A percentile compares a stretch with the other conserved stretches of the same genome.
These are phyloP conservation scores for Penicillium sp. DNA, from an alignment of 2,329 filamentous ascomycete species.

Conservation along the genomic window DNA sequence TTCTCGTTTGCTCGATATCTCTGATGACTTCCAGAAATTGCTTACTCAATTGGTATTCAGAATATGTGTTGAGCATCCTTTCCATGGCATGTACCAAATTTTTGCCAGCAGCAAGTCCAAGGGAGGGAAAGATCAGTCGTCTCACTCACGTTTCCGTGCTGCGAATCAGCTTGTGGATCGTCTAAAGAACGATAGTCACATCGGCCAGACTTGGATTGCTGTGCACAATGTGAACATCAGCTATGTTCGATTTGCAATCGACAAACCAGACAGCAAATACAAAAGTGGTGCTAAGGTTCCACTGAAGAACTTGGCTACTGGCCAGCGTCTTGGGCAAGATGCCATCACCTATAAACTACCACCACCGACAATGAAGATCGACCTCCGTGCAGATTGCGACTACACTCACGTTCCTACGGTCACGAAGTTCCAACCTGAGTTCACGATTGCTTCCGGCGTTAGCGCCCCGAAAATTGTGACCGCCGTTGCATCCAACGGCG, in stretches of 20 bases:
- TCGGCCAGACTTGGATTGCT: slow-evolving; percentile 63
- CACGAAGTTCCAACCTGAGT: slow-evolving; percentile 66
- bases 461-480: slow-evolving; percentile 94
- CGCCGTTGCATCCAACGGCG: slow-evolving; percentile 72
- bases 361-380: slow-evolving; percentile 83
- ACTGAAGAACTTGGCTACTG: slow-evolving; percentile 63
- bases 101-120: slow-evolving; percentile 75
- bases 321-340: slow-evolving; percentile 60
- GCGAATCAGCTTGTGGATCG: slow-evolving; percentile 66
- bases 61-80: slow-evolving; percentile 90
- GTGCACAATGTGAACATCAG: slow-evolving; percentile 71
- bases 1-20: slow-evolving; percentile 76
- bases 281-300: slow-evolving; percentile 65
- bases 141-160: slow-evolving; percentile 69
- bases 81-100: slow-evolving; percentile 96
- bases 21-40: slow-evolving; percentile 70
- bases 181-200: slow-evolving; percentile 53
- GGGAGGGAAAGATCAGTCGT: slow-evolving; percentile 67
- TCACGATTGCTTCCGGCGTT: slow-evolving; percentile 83
- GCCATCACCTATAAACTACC: slow-evolving; percentile 70
- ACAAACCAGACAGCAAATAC: slow-evolving; percentile 56
- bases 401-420: slow-evolving; percentile 78
- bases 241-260: slow-evolving; percentile 53
- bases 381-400: slow-evolving; percentile 68
- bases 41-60: slow-evolving; percentile 71